These are phyloP conservation scores for Neospora caninum DNA, from an alignment of 169 alveolate genomes.

Conservation along the genomic window DNA sequence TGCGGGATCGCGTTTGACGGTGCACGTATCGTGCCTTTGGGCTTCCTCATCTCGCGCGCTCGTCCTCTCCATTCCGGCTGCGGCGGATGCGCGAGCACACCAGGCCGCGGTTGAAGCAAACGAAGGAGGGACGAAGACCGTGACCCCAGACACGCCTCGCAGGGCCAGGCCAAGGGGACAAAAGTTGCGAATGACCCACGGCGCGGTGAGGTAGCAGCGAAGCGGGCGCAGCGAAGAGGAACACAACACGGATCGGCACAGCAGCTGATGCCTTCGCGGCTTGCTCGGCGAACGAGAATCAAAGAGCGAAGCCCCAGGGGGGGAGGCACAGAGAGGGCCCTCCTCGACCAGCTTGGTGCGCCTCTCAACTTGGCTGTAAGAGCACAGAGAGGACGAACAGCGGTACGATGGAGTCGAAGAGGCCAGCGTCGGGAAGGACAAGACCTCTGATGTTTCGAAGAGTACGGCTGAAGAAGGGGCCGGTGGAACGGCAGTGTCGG, in stretches of 20 bases:
- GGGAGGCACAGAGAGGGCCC: neutral
- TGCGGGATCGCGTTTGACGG: neutral
- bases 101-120: neutral
- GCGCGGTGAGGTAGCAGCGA: constrained; percentile 12
- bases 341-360: neutral
- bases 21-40: neutral
- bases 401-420: neutral
- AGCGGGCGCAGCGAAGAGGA: neutral
- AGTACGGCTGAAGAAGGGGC: neutral
- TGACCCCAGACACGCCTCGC: neutral
- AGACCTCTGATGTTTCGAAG: neutral
- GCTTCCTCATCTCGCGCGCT: neutral
- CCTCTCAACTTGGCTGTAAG: no score
- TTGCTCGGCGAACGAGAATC: neutral
- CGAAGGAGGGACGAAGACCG: neutral
- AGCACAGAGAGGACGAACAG: neutral
- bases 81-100: neutral
- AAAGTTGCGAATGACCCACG: constrained; percentile 17
- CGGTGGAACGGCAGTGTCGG: neutral
- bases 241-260: neutral
- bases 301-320: no score
- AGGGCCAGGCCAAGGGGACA: neutral
- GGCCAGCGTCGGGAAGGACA: neutral
- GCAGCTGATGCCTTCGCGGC: constrained; percentile 1
- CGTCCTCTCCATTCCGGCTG: neutral